Percentiles rank a stretch among this genome's conserved stretches.
These are phyloP conservation scores for Inga laurina DNA, from an alignment of 306 rosid genomes.

Conservation along the genomic window DNA sequence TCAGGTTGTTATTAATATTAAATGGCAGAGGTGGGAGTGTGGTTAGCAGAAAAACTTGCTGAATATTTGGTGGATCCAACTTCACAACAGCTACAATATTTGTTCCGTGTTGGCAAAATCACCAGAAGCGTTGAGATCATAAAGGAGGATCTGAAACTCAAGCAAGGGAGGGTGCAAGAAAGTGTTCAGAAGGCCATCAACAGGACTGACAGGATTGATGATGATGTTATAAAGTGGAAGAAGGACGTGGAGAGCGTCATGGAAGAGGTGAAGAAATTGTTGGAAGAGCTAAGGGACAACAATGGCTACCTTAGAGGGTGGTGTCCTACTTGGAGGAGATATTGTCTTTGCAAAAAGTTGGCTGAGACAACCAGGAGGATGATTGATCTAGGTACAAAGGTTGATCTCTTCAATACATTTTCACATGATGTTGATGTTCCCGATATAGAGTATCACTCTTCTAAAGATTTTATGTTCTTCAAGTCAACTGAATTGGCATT, in stretches of 20 bases:
- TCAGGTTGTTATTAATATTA: too few species aligned
- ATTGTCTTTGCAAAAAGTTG: not conserved
- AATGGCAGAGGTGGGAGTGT: too few species aligned
- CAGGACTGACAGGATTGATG: not conserved
- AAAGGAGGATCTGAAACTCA: not conserved
- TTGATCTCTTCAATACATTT: not conserved
- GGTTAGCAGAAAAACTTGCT: too few species aligned
- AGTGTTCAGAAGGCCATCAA: not conserved
- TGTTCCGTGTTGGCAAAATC: too few species aligned
- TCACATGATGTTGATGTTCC: not conserved
- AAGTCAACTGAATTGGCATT: not conserved
- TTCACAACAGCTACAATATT: too few species aligned
- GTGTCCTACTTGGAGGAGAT: not conserved
- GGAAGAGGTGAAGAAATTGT: too few species aligned
- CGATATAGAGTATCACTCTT: not conserved
- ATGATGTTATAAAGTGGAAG: not conserved
- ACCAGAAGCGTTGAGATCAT: not conserved
- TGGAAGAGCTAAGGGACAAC: not conserved
- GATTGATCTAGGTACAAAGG: not conserved
- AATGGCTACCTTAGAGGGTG: not conserved
- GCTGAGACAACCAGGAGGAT: not conserved
- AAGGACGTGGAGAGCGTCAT: not conserved
- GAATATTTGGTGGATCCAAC: too few species aligned
- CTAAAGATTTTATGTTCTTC: not conserved
- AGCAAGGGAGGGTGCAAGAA: not conserved